Evolutionary conservation across 257 asterid species (phyloP).

Genomic region (Rubia yunnanensis): DNA sequence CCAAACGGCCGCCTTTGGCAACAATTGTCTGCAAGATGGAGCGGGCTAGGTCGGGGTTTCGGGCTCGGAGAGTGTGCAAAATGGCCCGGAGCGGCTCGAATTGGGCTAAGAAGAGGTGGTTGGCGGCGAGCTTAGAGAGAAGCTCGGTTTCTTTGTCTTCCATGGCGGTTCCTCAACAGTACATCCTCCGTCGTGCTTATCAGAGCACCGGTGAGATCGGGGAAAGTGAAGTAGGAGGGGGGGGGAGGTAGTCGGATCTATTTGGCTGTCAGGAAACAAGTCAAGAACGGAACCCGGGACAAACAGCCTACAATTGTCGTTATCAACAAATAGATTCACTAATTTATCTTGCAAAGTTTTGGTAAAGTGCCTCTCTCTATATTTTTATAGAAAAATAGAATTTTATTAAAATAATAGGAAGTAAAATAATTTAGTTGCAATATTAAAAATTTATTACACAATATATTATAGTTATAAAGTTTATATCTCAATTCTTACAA

Average conservation of each 20-base stretch:
- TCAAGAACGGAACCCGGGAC: neutral
- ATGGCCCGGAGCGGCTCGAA: slow-evolving; percentile 92
- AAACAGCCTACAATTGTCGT: neutral
- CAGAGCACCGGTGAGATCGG: neutral
- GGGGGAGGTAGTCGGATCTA: neutral
- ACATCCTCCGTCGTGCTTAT: slow-evolving; percentile 1
- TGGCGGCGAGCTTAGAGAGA: slow-evolving; percentile 54
- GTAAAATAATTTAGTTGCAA: too few species aligned
- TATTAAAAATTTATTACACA: too few species aligned
- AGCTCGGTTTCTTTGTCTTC: slow-evolving; percentile 48
- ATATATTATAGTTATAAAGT: too few species aligned
- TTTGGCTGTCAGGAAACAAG: neutral
- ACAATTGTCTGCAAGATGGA: slow-evolving; percentile 65
- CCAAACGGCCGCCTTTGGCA: slow-evolving; percentile 61
- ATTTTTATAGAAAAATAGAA: too few species aligned
- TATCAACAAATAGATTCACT: too few species aligned
- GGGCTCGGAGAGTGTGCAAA: slow-evolving; percentile 61
- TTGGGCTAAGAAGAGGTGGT: slow-evolving; percentile 81
- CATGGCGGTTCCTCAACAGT: slow-evolving; percentile 5
- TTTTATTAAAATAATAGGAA: too few species aligned
- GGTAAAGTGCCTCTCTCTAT: too few species aligned
- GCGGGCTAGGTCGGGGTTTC: slow-evolving; percentile 67
- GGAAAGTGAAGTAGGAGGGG: neutral
- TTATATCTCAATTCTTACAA: too few species aligned
- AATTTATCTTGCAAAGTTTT: too few species aligned